Evolutionary conservation across 305 asterid genomes (phyloP), one percentile per base, ranked within the genome.

Genomic region (Salvia sclarea): DNA sequence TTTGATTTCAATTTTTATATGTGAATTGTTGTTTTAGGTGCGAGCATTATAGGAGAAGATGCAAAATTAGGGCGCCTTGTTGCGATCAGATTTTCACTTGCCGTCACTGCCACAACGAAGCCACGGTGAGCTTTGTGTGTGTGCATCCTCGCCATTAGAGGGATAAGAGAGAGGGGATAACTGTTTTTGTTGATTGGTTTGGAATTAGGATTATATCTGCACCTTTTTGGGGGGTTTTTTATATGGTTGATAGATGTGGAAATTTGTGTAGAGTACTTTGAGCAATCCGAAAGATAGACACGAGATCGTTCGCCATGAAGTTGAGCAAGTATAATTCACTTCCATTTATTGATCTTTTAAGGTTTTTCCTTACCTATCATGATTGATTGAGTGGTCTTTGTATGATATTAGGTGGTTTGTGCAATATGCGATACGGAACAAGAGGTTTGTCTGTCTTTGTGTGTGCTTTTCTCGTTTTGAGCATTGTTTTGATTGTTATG

Each of bases 101-200:
- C 85, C 97, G 98, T 55, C 98, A 90, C 78, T 93, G 98, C 76
- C 98, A 93, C 81, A 90, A 93, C 77, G 98, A 90, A 52, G 88
- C 94, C 62, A 76, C 79, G 71, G 98, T 92, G 53, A 74, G 80
- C 66, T 64, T 53, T 24, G 38, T 49, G 18, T 72, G 37, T 28
- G 40, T 41, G 28, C 9, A 20, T 6, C 37, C 3, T 1, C 53
- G 53, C 53, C 24, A 45, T 16, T 2, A 21, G 58, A 11, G 35
- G 24, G 61, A 24, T 2, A n/a, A 21, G n/a, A n/a, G n/a, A n/a
- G n/a, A n/a, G 6, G 20, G 25, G 20, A 5, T 18, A n/a, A 20
- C 1, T 33, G 38, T 17, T 35, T 31, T 14, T 49, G 53, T 45
- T 6, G 2, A 10, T 35, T 62, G 20, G 33, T 30, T 28, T 54